Conservation (phyloP, 345 rosid genomes). For the Arabidopsis arenosa region DNA sequence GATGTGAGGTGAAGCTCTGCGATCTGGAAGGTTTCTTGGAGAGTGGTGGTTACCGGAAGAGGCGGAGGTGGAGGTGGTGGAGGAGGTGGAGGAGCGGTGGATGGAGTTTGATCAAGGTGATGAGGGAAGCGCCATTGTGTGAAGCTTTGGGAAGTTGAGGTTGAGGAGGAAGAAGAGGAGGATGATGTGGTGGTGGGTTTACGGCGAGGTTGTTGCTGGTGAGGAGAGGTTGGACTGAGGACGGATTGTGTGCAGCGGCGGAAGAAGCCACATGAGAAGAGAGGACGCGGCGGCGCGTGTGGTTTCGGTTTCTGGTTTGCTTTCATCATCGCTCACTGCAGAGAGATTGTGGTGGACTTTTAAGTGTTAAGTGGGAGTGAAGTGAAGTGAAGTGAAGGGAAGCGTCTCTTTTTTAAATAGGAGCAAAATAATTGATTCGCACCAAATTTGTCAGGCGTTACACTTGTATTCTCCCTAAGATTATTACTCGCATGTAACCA, state of each 20-base stretch:
- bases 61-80: conserved; percentile 45
- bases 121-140: conserved; percentile 89
- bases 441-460: conserved; percentile 45
- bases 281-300: conserved; percentile 69
- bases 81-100: conserved; percentile 53
- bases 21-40: conserved; percentile 69
- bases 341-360: background rate
- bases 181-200: conserved; percentile 47
- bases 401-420: conserved; percentile 25
- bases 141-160: conserved; percentile 88
- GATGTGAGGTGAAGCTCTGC: conserved; percentile 70
- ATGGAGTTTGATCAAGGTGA: conserved; percentile 46
- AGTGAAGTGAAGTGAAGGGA: conserved; percentile 26
- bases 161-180: conserved; percentile 77
- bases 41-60: conserved; percentile 50
- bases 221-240: conserved; percentile 45
- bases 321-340: conserved; percentile 49
- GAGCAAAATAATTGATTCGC: conserved; percentile 38
- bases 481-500: conserved; percentile 21
- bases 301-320: conserved; percentile 62
- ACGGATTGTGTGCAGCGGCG: conserved; percentile 75
- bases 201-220: conserved; percentile 35
- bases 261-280: conserved; percentile 86
- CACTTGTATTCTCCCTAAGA: conserved; percentile 29
- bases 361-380: too few species aligned